Evolutionary conservation across 1,139 yeast species (phyloP), one percentile per base, ranked within the genome.

Genomic region (Lodderomyces parapsilosis): DNA sequence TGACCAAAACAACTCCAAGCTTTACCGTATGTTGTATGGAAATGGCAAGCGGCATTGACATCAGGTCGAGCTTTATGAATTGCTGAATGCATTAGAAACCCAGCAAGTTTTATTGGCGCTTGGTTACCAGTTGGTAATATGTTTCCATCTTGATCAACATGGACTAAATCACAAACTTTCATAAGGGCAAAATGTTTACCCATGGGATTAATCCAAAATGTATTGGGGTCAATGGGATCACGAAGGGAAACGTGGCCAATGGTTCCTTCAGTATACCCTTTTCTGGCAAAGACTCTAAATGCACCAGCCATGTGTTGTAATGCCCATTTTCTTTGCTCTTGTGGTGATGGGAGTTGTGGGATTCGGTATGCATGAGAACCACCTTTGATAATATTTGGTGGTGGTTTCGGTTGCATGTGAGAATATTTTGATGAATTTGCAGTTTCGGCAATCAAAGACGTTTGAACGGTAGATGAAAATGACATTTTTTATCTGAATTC

Each of bases 211-310:
- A 85, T 83, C 93, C 91, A 84, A 58, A 84, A 84, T 3, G 87
- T 81, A 27, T 69, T 59, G 13, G 83, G 82, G 49, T 81, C 76
- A 31, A 84, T 80, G 2, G 95, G 94, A 55, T 86, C 95, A 50
- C 91, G 75, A 11, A 86, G 74, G 2, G 91, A 83, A 43, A 86
- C 85, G 58, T 86, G 95, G 27, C 95, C 95, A 0, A 95, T 89
- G 17, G 80, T 62, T 9, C 95, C 95, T 60, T 84, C 88, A 11
- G 81, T 71, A 60, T 68, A 86, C 10, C 87, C 88, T 52, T 77
- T 78, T 52, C 93, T 74, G 6, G 87, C 87, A 61, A 86, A 85
- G 2, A 83, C 79, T 46, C 95, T 73, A 65, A 86, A 87, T 0
- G 91, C 91, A 14, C 82, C 91, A 2, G 95, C 95, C 83, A 84